Conservation (phyloP, 441 rosid species). For the Pelargonium cotyledonis region DNA sequence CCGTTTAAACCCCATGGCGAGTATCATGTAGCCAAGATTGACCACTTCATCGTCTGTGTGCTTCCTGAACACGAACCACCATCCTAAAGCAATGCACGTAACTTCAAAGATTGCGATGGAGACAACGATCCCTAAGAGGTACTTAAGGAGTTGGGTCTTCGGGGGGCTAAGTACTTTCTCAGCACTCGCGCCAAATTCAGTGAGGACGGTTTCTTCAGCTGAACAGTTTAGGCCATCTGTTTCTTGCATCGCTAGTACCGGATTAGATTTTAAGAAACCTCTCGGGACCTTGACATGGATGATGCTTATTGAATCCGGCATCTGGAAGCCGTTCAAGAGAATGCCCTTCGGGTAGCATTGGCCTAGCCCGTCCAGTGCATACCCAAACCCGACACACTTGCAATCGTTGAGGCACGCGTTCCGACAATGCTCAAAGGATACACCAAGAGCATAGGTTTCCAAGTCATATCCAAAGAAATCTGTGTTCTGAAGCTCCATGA, state of each 20-base stretch:
- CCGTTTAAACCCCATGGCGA: slow-evolving; percentile 24
- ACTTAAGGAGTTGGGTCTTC: slow-evolving; percentile 14
- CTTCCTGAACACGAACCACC: slow-evolving; percentile 21
- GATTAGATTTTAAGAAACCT: not conserved
- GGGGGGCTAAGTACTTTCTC: not conserved
- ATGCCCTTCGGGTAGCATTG: slow-evolving; percentile 18
- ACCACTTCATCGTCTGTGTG: slow-evolving; percentile 6
- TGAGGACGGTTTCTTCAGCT: slow-evolving; percentile 6
- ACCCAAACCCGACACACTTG: slow-evolving; percentile 26
- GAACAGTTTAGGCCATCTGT: slow-evolving; percentile 15
- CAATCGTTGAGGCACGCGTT: slow-evolving; percentile 24
- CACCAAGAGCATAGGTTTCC: not conserved
- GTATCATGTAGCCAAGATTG: slow-evolving; percentile 20
- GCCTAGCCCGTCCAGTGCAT: slow-evolving; percentile 18
- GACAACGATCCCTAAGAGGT: slow-evolving; percentile 15
- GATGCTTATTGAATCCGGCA: slow-evolving; percentile 6
- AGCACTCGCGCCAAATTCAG: not conserved
- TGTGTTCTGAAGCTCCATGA: slow-evolving; percentile 11
- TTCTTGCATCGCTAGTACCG: not conserved
- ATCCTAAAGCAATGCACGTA: slow-evolving; percentile 9
- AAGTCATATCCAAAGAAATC: slow-evolving; percentile 27
- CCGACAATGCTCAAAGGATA: slow-evolving; percentile 18
- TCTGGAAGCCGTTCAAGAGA: slow-evolving; percentile 19
- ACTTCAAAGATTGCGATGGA: slow-evolving; percentile 16
- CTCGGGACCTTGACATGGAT: slow-evolving; percentile 23